Percentiles rank a stretch among this genome's conserved stretches.
Evolutionary conservation across 2,329 filamentous ascomycete genomes (phyloP).

Genomic region (Talaromyces sp.): DNA sequence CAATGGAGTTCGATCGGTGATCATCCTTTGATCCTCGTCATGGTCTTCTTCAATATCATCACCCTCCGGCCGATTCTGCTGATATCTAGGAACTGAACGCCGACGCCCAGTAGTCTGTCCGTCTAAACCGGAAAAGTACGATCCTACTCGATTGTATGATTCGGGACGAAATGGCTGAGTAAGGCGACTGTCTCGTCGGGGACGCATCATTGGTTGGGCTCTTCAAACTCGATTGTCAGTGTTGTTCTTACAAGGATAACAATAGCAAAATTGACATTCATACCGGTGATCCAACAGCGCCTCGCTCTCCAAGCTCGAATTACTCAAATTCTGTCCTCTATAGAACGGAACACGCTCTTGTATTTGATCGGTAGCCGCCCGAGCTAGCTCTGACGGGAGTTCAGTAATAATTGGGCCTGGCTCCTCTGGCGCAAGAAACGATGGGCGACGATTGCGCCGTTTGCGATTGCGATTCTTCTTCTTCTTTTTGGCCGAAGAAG

Average conservation of each 20-base stretch:
- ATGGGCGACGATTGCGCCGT: conserved; percentile 74
- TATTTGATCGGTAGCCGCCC: conserved; percentile 26
- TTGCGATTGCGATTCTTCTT: conserved; percentile 71
- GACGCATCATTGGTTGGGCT: conserved; percentile 55
- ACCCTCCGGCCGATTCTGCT: background rate
- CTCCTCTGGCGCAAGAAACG: conserved; percentile 65
- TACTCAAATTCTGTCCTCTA: conserved; percentile 60
- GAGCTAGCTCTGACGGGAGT: conserved; percentile 19
- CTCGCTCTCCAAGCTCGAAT: conserved; percentile 84
- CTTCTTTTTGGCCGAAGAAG: conserved; percentile 49
- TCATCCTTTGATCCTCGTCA: conserved; percentile 23
- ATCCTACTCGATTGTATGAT: conserved; percentile 8
- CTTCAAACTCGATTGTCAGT: background rate
- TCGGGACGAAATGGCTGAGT: conserved; percentile 33
- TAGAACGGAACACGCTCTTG: conserved; percentile 47
- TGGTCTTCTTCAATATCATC: conserved; percentile 19
- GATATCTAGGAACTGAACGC: conserved; percentile 5
- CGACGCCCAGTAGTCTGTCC: conserved; percentile 4
- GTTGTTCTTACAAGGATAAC: background rate
- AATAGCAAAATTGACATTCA: background rate
- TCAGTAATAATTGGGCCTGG: conserved; percentile 28
- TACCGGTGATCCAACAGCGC: conserved; percentile 80
- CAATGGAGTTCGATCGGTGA: conserved; percentile 51
- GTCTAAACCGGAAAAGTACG: conserved; percentile 6
- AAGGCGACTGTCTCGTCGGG: conserved; percentile 51